These are phyloP conservation scores for Akebia trifoliata DNA, from an alignment of 164 flowering plant genomes.

Conservation along the genomic window DNA sequence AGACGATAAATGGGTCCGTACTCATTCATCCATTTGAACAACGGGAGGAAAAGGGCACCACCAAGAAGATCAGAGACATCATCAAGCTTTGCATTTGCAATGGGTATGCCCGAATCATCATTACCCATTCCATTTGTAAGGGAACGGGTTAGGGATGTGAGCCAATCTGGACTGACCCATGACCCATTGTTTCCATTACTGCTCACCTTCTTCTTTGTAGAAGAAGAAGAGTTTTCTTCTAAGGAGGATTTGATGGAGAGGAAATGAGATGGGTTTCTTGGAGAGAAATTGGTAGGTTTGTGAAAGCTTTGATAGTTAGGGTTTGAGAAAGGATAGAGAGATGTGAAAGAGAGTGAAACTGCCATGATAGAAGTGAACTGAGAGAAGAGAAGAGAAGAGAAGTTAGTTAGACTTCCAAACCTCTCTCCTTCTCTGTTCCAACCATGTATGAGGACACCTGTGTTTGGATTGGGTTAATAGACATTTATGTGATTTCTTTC, in stretches of 20 bases:
- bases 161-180: slow-evolving; percentile 96
- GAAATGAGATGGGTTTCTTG: slow-evolving; percentile 6
- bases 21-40: slow-evolving; percentile 84
- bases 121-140: slow-evolving; percentile 20
- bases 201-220: slow-evolving; percentile 6
- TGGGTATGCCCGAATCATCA: slow-evolving; percentile 75
- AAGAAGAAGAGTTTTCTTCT: slow-evolving; percentile 13
- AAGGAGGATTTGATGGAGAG: slow-evolving; percentile 28
- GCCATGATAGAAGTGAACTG: slow-evolving; percentile 13
- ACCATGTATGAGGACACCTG: no score
- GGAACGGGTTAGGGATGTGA: slow-evolving; percentile 55
- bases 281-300: slow-evolving; percentile 9
- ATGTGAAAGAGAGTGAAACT: slow-evolving; percentile 15
- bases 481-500: no score
- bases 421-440: neutral
- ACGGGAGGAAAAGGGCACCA: slow-evolving; percentile 81
- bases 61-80: slow-evolving; percentile 88
- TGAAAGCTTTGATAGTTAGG: slow-evolving; percentile 6
- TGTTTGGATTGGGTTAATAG: neutral
- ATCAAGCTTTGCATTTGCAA: slow-evolving; percentile 74
- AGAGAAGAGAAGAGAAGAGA: neutral
- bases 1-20: slow-evolving; percentile 82
- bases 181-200: slow-evolving; percentile 28
- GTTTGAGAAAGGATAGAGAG: slow-evolving; percentile 6
- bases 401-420: neutral